These are phyloP conservation scores for Leptographium lundbergii DNA, from an alignment of 2,329 filamentous ascomycete genomes.

Conservation along the genomic window DNA sequence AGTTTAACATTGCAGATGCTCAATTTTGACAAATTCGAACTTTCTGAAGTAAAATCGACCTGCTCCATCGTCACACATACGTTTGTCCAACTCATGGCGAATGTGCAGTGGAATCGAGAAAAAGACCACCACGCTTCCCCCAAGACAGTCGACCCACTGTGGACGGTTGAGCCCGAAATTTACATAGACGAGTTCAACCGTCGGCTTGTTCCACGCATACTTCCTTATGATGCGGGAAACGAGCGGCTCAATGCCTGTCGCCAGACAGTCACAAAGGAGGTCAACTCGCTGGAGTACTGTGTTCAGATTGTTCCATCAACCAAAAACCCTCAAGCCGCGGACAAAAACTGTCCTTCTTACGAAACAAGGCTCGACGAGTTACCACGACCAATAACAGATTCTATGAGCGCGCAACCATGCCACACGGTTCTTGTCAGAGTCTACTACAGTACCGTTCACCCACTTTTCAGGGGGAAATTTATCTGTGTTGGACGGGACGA, in stretches of 20 bases:
- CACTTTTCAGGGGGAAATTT: conserved; percentile 18
- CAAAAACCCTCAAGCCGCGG: neutral
- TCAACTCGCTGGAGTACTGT: conserved; percentile 21
- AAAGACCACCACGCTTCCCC: too few relatives aligned
- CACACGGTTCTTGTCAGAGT: conserved; percentile 15
- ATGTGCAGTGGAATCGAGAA: neutral
- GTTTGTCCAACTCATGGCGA: conserved; percentile 15
- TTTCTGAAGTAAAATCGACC: neutral
- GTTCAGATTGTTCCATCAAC: conserved; percentile 17
- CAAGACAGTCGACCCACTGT: conserved; percentile 13
- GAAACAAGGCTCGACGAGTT: neutral
- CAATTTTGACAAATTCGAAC: conserved; percentile 15
- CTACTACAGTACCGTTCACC: conserved; percentile 23
- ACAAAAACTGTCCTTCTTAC: neutral
- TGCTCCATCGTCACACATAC: conserved; percentile 7
- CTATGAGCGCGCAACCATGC: neutral
- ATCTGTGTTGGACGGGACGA: conserved; percentile 22
- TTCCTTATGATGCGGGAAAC: conserved; percentile 26
- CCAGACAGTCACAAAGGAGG: conserved; percentile 18
- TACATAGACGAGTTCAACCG: conserved; percentile 20
- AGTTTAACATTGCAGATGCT: conserved; percentile 19
- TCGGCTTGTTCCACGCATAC: conserved; percentile 24
- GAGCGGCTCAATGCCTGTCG: conserved; percentile 25
- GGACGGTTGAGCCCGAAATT: conserved; percentile 24
- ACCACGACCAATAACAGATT: neutral